A percentile compares a stretch with the other conserved stretches of the same genome.
phyloP scores from a whole-genome alignment of 257 asterid species.

The Thymus quinquecostatus region DNA sequence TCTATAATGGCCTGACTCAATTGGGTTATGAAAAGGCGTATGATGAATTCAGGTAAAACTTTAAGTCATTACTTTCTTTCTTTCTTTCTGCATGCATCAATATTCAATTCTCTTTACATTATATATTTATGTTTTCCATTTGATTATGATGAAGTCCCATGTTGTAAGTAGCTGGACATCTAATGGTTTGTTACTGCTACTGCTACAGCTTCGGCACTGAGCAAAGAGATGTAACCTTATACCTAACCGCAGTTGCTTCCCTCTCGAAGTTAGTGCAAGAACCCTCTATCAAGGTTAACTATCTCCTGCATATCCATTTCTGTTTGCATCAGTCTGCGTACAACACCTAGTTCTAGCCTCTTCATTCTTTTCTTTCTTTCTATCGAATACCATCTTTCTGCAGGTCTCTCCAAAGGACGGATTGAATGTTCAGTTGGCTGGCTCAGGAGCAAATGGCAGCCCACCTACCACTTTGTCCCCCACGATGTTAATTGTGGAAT shows the following conservation, averaged over 20 bases:
- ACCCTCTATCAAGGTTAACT: slow-evolving; percentile 75
- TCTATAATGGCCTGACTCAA: slow-evolving; percentile 91
- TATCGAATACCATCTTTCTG: background rate
- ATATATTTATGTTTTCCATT: background rate
- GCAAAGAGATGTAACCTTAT: slow-evolving; percentile 74
- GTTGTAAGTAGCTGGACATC: slow-evolving; percentile 28
- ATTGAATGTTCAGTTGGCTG: slow-evolving; percentile 66
- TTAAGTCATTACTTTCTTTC: slow-evolving; percentile 14
- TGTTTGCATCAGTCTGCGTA: slow-evolving; percentile 21
- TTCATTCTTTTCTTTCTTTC: background rate
- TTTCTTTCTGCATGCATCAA: background rate
- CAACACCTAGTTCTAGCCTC: background rate
- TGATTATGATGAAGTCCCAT: slow-evolving; percentile 21
- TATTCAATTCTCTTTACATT: background rate
- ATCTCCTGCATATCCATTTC: background rate
- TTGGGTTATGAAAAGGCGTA: slow-evolving; percentile 82
- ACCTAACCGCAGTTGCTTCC: slow-evolving; percentile 82
- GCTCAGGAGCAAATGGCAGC: slow-evolving; percentile 78
- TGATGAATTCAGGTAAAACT: slow-evolving; percentile 70
- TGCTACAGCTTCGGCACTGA: slow-evolving; percentile 77
- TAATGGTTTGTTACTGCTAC: slow-evolving; percentile 35
- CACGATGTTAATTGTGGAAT: slow-evolving; percentile 57
- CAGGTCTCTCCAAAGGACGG: slow-evolving; percentile 85
- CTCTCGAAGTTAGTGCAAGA: slow-evolving; percentile 68
- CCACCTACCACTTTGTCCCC: slow-evolving; percentile 95